Evolutionary conservation across 202 grass and related monocot genomes (phyloP).

Genomic region (Zizania palustris): DNA sequence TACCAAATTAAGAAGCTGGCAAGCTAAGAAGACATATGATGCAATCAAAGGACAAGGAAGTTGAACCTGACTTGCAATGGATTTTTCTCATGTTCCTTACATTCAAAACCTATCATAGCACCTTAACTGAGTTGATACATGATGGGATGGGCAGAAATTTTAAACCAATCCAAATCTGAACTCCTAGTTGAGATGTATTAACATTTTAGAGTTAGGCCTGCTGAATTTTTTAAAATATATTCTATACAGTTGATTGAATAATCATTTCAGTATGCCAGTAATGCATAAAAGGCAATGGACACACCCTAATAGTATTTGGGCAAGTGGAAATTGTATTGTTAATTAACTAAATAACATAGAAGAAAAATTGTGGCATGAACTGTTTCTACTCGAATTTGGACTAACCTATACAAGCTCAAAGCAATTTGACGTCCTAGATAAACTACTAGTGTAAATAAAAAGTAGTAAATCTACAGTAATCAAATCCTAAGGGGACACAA

Average conservation of each 20-base stretch:
- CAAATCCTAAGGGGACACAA: neutral
- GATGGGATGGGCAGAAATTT: neutral
- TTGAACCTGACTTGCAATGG: neutral
- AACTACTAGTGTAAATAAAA: neutral
- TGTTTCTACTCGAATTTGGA: neutral
- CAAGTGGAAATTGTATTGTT: neutral
- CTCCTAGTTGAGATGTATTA: neutral
- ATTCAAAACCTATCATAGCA: neutral
- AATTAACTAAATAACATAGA: neutral
- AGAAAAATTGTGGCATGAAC: neutral
- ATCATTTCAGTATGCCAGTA: neutral
- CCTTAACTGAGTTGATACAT: neutral
- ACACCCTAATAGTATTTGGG: neutral
- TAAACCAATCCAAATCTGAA: neutral
- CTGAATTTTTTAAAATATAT: neutral
- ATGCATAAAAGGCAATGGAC: neutral
- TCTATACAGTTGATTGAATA: neutral
- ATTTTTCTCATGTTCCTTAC: neutral
- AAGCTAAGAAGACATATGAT: slow-evolving; percentile 5
- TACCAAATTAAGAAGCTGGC: slow-evolving; percentile 7
- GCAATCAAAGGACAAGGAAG: slow-evolving; percentile 23
- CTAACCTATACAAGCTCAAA: neutral
- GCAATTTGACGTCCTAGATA: neutral
- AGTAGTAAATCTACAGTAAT: neutral
- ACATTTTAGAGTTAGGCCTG: neutral